A percentile compares a stretch with the other conserved stretches of the same genome.
Evolutionary conservation across 2,329 filamentous ascomycete species (phyloP).

Genomic region (Cadophora sp.): DNA sequence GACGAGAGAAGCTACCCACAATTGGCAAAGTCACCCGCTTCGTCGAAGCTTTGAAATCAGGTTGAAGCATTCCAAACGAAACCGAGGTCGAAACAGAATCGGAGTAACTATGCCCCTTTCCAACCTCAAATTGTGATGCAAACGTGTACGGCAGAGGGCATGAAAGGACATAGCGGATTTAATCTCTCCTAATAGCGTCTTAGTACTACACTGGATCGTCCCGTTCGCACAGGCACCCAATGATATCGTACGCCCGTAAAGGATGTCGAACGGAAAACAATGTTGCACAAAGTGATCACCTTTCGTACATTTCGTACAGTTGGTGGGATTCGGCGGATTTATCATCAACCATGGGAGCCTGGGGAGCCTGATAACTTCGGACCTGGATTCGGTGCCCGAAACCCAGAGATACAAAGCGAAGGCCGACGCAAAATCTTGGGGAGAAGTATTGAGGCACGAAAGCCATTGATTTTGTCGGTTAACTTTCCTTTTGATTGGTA

Average conservation of each 20-base stretch:
- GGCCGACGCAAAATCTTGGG: not conserved
- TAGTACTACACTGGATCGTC: not conserved
- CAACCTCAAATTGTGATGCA: not conserved
- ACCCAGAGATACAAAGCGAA: not conserved
- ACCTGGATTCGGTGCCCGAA: not conserved
- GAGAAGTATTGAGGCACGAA: too few species aligned
- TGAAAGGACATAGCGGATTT: constrained; percentile 5
- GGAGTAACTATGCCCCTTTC: constrained; percentile 2
- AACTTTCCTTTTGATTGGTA: too few species aligned
- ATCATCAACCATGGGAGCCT: not conserved
- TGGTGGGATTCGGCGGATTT: not conserved
- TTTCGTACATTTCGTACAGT: not conserved
- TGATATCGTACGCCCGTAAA: not conserved
- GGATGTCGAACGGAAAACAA: not conserved
- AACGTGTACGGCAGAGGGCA: not conserved
- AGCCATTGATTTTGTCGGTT: too few species aligned
- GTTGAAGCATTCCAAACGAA: not conserved
- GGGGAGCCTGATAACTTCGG: not conserved
- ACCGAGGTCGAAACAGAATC: not conserved
- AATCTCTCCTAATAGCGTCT: not conserved
- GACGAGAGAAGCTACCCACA: too few species aligned
- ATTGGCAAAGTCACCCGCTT: too few species aligned
- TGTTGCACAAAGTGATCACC: too few species aligned
- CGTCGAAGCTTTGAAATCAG: not conserved
- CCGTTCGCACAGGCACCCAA: not conserved